Evolutionary conservation across 306 rosid species (phyloP), one percentile per base, ranked within the genome.

Genomic region (Fagus sylvatica): DNA sequence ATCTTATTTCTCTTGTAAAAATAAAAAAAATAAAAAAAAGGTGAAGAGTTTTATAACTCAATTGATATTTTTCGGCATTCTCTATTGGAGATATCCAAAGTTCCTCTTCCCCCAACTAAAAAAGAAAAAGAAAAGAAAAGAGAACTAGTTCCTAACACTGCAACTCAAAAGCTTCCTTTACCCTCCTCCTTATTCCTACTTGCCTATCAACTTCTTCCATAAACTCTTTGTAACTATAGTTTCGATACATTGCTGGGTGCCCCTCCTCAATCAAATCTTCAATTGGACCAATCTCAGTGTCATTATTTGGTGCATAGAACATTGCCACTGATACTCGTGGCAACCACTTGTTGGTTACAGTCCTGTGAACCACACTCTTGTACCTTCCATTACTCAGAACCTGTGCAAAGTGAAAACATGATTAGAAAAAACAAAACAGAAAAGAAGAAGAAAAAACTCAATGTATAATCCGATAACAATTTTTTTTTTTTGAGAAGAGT

Each of bases 321-420:
- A 85, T 77, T n/a, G 80, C 87, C 19, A 80, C 0, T 48, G 91
- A 74, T 17, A 82, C 34, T 3, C 86, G 53, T 13, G 77, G 65
- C 36, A 12, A 34, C 53, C 37, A 2, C 17, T 57, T 70, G 72
- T 84, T 87, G 59, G 87, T 82, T 1, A 82, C 87, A 1, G 82
- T 85, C 79, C 84, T 82, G 15, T 85, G 85, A 67, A 55, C 74
- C 5, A 84, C 84, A n/a, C 87, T 88, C 51, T 80, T 88, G 28
- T 77, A 88, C 71, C 82, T 82, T 69, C 84, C 87, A 85, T 82
- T 85, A 49, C 80, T 82, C 4, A 80, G 48, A 17, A 80, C 84
- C 88, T 84, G 59, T 19, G 19, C 3, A 28, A 69, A 7, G 13
- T 1, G n/a, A 71, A 71, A 49, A 5, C 62, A 7, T 16, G 61